These are phyloP conservation scores for Pseudocercospora vitis DNA, from an alignment of 2,329 filamentous ascomycete genomes.

Conservation along the genomic window DNA sequence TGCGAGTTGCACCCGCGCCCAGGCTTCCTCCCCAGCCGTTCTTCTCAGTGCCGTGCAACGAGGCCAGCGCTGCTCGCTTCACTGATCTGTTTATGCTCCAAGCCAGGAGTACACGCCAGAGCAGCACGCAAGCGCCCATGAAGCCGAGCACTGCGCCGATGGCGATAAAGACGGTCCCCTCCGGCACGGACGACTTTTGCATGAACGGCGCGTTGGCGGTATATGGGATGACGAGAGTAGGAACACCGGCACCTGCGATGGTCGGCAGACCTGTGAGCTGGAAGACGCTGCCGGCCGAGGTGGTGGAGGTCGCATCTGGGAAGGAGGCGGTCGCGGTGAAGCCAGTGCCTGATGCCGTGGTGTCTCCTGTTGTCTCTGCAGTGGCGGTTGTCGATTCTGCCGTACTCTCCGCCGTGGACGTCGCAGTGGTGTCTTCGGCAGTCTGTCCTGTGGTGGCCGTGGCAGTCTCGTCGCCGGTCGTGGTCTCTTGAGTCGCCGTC, in stretches of 20 bases:
- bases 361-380: slow-evolving; percentile 25
- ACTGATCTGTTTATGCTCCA: slow-evolving; percentile 92
- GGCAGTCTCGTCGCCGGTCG: slow-evolving; percentile 21
- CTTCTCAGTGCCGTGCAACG: slow-evolving; percentile 51
- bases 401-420: slow-evolving; percentile 24
- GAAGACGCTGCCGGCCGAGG: slow-evolving; percentile 29
- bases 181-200: slow-evolving; percentile 78
- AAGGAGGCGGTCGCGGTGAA: slow-evolving; percentile 18
- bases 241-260: slow-evolving; percentile 59
- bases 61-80: slow-evolving; percentile 75
- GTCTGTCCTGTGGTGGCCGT: slow-evolving; percentile 16
- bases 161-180: slow-evolving; percentile 94
- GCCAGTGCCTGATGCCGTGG: slow-evolving; percentile 26
- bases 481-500: slow-evolving; percentile 28
- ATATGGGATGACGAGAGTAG: slow-evolving; percentile 74
- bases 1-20: slow-evolving; percentile 21
- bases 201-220: slow-evolving; percentile 86
- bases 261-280: slow-evolving; percentile 51
- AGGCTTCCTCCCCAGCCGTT: slow-evolving; percentile 37
- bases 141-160: slow-evolving; percentile 87
- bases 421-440: slow-evolving; percentile 16
- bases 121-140: slow-evolving; percentile 75
- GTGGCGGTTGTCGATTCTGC: slow-evolving; percentile 30
- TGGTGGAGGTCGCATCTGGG: slow-evolving; percentile 29
- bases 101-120: slow-evolving; percentile 84